Conservation (phyloP, 306 rosid genomes). For the Corylus avellana region DNA sequence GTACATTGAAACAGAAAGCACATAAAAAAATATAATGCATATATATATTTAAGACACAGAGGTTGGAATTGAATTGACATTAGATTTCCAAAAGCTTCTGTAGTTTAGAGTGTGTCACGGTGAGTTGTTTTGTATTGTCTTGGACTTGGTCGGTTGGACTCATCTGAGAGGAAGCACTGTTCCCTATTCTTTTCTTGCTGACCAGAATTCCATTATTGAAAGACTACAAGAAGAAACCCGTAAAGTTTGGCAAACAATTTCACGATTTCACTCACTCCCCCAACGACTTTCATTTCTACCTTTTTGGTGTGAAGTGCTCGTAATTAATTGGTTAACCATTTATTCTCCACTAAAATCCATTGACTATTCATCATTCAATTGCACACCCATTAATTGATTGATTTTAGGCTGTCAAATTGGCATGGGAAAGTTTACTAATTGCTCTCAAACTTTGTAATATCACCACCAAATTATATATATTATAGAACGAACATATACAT, state of each 20-base stretch:
- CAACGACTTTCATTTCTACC: constrained; percentile 61
- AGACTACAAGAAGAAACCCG: constrained; percentile 68
- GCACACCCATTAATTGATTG: too few species aligned
- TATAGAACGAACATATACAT: too few species aligned
- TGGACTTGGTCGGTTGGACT: constrained; percentile 80
- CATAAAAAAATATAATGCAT: constrained; percentile 33
- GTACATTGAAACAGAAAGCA: constrained; percentile 51
- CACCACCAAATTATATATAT: too few species aligned
- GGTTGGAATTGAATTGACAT: constrained; percentile 61
- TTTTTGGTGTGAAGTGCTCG: constrained; percentile 63
- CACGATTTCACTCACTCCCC: constrained; percentile 35
- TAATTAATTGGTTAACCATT: constrained; percentile 52
- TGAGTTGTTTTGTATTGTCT: constrained; percentile 65
- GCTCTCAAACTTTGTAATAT: too few species aligned
- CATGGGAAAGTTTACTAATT: too few species aligned
- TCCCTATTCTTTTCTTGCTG: constrained; percentile 58
- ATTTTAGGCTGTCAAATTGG: too few species aligned
- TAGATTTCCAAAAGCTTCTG: constrained; percentile 33
- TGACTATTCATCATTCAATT: too few species aligned
- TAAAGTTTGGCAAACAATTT: constrained; percentile 31
- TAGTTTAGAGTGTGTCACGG: constrained; percentile 41
- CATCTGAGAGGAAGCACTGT: constrained; percentile 41
- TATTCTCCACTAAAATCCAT: background rate
- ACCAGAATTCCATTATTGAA: constrained; percentile 68
- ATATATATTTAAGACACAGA: background rate